phyloP scores from a whole-genome alignment of 2,329 filamentous ascomycete species.

The Knufia fluminis region DNA sequence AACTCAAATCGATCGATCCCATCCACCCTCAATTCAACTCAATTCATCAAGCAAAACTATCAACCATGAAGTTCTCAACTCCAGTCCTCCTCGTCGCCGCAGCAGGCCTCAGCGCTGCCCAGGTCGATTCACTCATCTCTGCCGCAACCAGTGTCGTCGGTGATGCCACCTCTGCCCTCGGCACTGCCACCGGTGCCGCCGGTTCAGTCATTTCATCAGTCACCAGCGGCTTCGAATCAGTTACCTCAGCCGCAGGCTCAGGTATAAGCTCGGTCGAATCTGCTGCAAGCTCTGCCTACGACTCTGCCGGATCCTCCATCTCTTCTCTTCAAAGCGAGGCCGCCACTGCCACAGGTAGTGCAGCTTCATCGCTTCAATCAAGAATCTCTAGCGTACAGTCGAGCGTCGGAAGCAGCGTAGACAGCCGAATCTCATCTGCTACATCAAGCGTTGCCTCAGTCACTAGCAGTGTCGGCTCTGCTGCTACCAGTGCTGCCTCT shows the following conservation, averaged over 20 bases:
- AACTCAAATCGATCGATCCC: not conserved
- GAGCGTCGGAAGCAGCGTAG: not conserved
- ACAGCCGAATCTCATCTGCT: not conserved
- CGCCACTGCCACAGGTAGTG: not conserved
- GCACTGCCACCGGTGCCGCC: conserved; percentile 1
- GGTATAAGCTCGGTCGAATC: not conserved
- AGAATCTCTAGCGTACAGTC: not conserved
- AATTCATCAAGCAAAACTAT: not conserved
- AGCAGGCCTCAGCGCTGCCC: not conserved
- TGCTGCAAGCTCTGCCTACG: not conserved
- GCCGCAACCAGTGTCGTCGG: not conserved
- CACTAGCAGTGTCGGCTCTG: not conserved
- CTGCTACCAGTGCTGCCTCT: not conserved
- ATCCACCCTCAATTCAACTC: not conserved
- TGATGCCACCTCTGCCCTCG: not conserved
- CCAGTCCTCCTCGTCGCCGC: conserved; percentile 3
- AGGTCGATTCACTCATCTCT: not conserved
- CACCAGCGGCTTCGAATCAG: not conserved
- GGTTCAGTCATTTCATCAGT: not conserved
- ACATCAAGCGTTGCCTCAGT: not conserved
- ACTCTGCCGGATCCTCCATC: not conserved
- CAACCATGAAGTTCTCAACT: conserved; percentile 6
- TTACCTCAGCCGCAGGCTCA: not conserved
- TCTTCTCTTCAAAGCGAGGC: not conserved
- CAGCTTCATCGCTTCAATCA: not conserved